These are phyloP conservation scores for Fusarium cicatricum DNA, from an alignment of 2,329 filamentous ascomycete genomes.

Conservation along the genomic window DNA sequence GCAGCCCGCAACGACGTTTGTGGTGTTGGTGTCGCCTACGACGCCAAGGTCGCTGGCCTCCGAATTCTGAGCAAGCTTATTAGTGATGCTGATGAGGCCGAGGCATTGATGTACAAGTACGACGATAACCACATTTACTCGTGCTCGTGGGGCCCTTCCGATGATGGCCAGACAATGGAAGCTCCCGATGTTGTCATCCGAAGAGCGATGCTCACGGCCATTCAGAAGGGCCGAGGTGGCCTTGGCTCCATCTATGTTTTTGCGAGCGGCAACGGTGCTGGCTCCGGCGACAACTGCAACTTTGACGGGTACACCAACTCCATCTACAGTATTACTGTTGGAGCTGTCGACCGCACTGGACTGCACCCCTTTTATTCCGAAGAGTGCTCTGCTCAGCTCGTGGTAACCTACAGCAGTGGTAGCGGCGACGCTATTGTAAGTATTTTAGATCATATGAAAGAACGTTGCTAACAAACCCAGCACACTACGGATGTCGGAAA, in stretches of 20 bases:
- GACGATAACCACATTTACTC: conserved; percentile 97
- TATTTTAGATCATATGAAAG: conserved; percentile 15
- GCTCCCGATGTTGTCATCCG: conserved; percentile 88
- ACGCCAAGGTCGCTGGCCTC: conserved; percentile 88
- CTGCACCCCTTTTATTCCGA: conserved; percentile 97
- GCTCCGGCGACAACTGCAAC: conserved; percentile 93
- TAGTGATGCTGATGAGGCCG: conserved; percentile 89
- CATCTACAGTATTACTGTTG: conserved; percentile 98
- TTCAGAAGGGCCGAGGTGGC: conserved; percentile 85
- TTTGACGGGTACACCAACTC: conserved; percentile 99
- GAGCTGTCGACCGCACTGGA: conserved; percentile 87
- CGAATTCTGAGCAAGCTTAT: conserved; percentile 93
- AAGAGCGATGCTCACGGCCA: conserved; percentile 88
- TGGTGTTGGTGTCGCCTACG: conserved; percentile 94
- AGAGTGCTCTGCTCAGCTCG: conserved; percentile 91
- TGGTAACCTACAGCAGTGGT: conserved; percentile 96
- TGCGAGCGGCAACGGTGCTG: conserved; percentile 90
- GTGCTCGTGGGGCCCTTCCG: conserved; percentile 97
- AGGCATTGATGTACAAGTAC: conserved; percentile 90
- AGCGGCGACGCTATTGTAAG: conserved; percentile 81
- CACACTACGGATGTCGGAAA: conserved; percentile 95
- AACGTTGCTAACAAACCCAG: conserved; percentile 45
- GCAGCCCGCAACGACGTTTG: conserved; percentile 94
- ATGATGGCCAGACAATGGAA: conserved; percentile 95
- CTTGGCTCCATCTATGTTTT: conserved; percentile 95